Percentiles rank a stretch among this genome's conserved stretches.
Conservation (phyloP, 2,329 filamentous ascomycete species). For the Colletotrichum kahawae region DNA sequence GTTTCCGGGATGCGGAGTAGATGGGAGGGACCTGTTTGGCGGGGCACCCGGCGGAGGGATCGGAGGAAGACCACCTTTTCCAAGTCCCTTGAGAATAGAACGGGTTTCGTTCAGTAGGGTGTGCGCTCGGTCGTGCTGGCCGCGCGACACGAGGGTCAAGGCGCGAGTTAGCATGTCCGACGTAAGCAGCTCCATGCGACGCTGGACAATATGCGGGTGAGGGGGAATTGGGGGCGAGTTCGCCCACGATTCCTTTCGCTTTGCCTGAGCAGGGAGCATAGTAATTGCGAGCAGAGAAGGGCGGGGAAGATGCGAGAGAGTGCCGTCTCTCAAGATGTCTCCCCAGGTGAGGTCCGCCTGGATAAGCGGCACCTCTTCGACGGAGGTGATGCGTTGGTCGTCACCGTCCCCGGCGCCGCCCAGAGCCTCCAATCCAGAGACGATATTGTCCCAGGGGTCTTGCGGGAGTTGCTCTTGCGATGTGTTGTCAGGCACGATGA, state of each 20-base stretch:
- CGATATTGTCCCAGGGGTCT: slow-evolving; percentile 96
- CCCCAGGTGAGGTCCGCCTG: slow-evolving; percentile 95
- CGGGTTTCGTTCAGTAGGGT: slow-evolving; percentile 92
- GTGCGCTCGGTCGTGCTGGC: slow-evolving; percentile 91
- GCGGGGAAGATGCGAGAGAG: slow-evolving; percentile 82
- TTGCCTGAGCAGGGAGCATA: slow-evolving; percentile 76
- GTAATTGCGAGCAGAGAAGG: slow-evolving; percentile 94
- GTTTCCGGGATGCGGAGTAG: slow-evolving; percentile 44
- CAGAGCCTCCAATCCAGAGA: slow-evolving; percentile 92
- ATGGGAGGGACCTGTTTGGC: slow-evolving; percentile 42
- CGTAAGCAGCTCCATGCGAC: slow-evolving; percentile 95
- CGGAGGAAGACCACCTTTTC: slow-evolving; percentile 91
- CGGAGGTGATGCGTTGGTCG: slow-evolving; percentile 80
- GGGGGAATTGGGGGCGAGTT: slow-evolving; percentile 85
- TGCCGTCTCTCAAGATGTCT: slow-evolving; percentile 89
- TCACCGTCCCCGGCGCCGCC: slow-evolving; percentile 88
- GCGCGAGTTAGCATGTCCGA: slow-evolving; percentile 97
- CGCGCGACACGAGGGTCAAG: slow-evolving; percentile 85
- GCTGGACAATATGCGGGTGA: slow-evolving; percentile 92
- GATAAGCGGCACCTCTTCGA: slow-evolving; percentile 93
- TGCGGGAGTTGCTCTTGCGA: slow-evolving; percentile 85
- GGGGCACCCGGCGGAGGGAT: slow-evolving; percentile 67
- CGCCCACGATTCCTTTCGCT: slow-evolving; percentile 69
- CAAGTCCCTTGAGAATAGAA: slow-evolving; percentile 92
- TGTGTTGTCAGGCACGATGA: slow-evolving; percentile 85